These are phyloP conservation scores for Cytospora piceae DNA, from an alignment of 2,329 filamentous ascomycete species.

Conservation along the genomic window DNA sequence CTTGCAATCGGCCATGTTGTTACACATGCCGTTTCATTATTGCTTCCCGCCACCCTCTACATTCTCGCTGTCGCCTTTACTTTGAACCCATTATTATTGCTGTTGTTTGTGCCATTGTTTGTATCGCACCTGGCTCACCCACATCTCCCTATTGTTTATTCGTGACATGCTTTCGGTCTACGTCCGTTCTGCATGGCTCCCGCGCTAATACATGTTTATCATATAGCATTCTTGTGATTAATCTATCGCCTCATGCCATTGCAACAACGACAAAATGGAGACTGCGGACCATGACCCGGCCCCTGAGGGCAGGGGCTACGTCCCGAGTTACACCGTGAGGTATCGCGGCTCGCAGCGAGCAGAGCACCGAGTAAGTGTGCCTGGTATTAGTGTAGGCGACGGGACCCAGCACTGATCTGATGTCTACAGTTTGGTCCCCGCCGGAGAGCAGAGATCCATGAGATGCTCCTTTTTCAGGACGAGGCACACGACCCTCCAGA, in stretches of 20 bases:
- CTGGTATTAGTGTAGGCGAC: not conserved
- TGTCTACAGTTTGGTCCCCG: constrained; percentile 1
- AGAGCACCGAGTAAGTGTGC: constrained; percentile 11
- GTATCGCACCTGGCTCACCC: not conserved
- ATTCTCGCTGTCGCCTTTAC: not conserved
- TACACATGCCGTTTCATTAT: not conserved
- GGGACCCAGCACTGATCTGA: not conserved
- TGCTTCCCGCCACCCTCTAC: not conserved
- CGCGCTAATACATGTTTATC: not conserved
- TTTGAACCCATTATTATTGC: not conserved
- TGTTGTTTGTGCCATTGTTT: not conserved
- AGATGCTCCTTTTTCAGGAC: constrained; percentile 14
- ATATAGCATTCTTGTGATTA: not conserved
- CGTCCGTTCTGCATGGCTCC: not conserved
- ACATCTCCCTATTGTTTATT: not conserved
- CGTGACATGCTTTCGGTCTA: not conserved
- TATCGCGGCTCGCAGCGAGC: constrained; percentile 21
- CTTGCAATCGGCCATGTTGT: not conserved
- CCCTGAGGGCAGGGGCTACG: constrained; percentile 13
- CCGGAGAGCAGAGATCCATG: constrained; percentile 7
- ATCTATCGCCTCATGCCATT: not conserved
- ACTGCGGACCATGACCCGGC: constrained; percentile 3
- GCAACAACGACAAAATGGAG: not conserved
- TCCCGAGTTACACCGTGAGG: constrained; percentile 9
- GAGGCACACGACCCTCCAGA: constrained; percentile 12